These are phyloP conservation scores for Bacterosira constricta DNA, from an alignment of 108 stramenopile genomes.

Conservation along the genomic window DNA sequence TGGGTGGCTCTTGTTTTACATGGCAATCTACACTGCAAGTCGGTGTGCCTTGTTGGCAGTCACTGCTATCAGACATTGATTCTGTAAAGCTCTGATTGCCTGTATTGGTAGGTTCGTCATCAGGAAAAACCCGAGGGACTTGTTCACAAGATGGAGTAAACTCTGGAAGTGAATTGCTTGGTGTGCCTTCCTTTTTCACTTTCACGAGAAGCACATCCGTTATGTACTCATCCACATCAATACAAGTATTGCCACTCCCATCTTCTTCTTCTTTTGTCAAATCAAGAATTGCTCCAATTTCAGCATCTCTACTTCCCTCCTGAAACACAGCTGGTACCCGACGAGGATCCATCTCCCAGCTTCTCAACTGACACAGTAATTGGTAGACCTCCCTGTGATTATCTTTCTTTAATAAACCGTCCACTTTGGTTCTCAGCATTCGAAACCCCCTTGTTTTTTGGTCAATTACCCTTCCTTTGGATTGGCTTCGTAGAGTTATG, in stretches of 20 bases:
- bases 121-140: background rate
- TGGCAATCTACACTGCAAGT: background rate
- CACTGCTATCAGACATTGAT: background rate
- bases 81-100: background rate
- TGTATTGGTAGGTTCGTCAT: background rate
- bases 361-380: slow-evolving; percentile 24
- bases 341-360: slow-evolving; percentile 29
- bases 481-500: slow-evolving; percentile 25
- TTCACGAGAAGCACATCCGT: background rate
- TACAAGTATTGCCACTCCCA: background rate
- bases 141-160: background rate
- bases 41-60: background rate
- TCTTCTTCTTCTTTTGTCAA: slow-evolving; percentile 18
- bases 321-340: slow-evolving; percentile 7
- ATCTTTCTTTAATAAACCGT: slow-evolving; percentile 4
- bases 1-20: background rate
- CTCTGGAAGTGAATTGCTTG: too few relatives aligned
- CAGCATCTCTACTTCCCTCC: background rate
- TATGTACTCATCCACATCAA: slow-evolving; percentile 24
- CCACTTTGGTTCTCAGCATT: slow-evolving; percentile 14
- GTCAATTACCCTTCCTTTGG: slow-evolving; percentile 17
- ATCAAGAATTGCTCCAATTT: slow-evolving; percentile 10
- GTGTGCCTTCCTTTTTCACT: too few relatives aligned
- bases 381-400: slow-evolving; percentile 16
- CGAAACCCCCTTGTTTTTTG: slow-evolving; percentile 11